These are phyloP conservation scores for Elsinoe perseae DNA, from an alignment of 2,329 filamentous ascomycete species.

Conservation along the genomic window DNA sequence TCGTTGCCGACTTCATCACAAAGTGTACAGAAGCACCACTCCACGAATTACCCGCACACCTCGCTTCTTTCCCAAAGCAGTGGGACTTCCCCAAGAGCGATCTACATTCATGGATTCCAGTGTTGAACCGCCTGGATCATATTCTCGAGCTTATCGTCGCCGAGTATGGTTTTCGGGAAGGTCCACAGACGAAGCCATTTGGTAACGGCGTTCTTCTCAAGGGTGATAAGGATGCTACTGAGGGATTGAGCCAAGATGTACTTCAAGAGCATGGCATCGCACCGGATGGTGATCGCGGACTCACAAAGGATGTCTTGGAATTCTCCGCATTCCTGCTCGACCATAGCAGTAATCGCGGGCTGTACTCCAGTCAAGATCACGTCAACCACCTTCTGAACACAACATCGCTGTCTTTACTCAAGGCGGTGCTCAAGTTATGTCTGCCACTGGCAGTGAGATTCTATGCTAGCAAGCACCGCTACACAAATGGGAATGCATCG, in stretches of 20 bases:
- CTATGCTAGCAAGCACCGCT: constrained; percentile 75
- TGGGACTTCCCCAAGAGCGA: constrained; percentile 97
- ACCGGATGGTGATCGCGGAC: constrained; percentile 67
- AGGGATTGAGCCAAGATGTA: constrained; percentile 32
- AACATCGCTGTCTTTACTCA: constrained; percentile 70
- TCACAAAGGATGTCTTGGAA: constrained; percentile 70
- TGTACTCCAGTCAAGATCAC: constrained; percentile 89
- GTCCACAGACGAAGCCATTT: constrained; percentile 74
- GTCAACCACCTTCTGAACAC: constrained; percentile 85
- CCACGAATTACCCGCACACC: constrained; percentile 66
- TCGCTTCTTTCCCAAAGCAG: constrained; percentile 72
- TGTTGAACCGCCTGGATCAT: constrained; percentile 87
- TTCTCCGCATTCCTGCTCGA: constrained; percentile 86
- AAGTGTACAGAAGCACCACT: constrained; percentile 61
- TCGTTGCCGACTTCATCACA: constrained; percentile 72
- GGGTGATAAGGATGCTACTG: constrained; percentile 43
- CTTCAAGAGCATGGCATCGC: constrained; percentile 48
- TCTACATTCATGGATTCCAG: constrained; percentile 94
- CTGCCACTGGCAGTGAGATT: constrained; percentile 88
- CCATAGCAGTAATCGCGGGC: constrained; percentile 91
- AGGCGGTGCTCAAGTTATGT: constrained; percentile 68
- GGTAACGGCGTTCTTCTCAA: constrained; percentile 56
- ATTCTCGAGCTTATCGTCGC: constrained; percentile 75
- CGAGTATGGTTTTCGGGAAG: constrained; percentile 70
- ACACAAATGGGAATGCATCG: constrained; percentile 35